A percentile compares a stretch with the other conserved stretches of the same genome.
Evolutionary conservation across 768 basidiomycete species (phyloP).

Genomic region (Mycena pura): DNA sequence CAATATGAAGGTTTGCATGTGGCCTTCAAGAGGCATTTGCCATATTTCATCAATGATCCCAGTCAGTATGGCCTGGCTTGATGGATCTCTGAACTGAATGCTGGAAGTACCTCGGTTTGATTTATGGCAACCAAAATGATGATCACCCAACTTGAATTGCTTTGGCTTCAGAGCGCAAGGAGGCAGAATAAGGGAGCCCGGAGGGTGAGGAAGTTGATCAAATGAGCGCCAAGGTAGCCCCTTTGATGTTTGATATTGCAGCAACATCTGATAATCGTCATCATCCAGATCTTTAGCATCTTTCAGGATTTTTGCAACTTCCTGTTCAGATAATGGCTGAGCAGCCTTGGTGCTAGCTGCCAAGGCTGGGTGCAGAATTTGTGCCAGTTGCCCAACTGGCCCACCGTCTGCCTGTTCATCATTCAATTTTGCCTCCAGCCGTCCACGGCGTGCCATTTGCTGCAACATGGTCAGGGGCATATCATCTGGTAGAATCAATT

Average conservation of each 20-base stretch:
- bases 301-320: slow-evolving; percentile 17
- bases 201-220: slow-evolving; percentile 21
- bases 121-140: slow-evolving; percentile 26
- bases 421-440: slow-evolving; percentile 2
- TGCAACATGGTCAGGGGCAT: slow-evolving; percentile 21
- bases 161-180: slow-evolving; percentile 13
- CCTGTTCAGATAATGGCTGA: background rate
- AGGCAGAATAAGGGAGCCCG: slow-evolving; percentile 19
- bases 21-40: slow-evolving; percentile 28
- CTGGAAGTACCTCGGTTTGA: slow-evolving; percentile 32
- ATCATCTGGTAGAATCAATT: slow-evolving; percentile 3
- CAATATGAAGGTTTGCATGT: slow-evolving; percentile 28
- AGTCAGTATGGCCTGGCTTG: slow-evolving; percentile 6
- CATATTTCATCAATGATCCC: slow-evolving; percentile 28
- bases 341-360: background rate
- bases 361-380: slow-evolving; percentile 1
- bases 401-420: background rate
- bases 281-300: slow-evolving; percentile 11
- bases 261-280: slow-evolving; percentile 22
- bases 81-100: slow-evolving; percentile 30
- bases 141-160: slow-evolving; percentile 21
- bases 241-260: slow-evolving; percentile 25
- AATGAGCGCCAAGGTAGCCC: slow-evolving; percentile 16
- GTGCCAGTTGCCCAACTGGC: background rate
- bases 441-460: slow-evolving; percentile 4